Evolutionary conservation across 345 rosid species (phyloP).

Genomic region (Salix dunnii): DNA sequence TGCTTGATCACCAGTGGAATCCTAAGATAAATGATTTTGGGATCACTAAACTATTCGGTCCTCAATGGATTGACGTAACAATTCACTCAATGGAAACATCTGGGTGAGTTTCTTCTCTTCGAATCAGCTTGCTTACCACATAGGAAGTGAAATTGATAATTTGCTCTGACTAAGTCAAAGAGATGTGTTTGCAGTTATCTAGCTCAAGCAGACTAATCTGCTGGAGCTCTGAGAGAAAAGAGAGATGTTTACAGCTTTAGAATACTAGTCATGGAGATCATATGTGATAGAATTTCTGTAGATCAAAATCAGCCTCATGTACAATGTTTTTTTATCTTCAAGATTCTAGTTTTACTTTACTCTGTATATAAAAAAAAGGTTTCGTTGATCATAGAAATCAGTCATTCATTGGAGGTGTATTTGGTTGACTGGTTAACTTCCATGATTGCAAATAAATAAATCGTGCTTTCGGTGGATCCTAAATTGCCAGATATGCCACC

Average conservation of each 20-base stretch:
- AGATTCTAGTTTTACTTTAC: neutral
- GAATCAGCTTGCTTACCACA: neutral
- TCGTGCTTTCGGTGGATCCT: conserved; percentile 52
- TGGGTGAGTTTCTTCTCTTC: conserved; percentile 19
- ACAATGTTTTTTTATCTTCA: neutral
- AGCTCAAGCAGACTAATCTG: conserved; percentile 27
- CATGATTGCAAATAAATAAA: conserved; percentile 55
- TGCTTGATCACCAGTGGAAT: conserved; percentile 72
- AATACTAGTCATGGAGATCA: conserved; percentile 67
- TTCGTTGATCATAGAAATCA: neutral
- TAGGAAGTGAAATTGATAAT: neutral
- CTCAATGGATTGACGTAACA: conserved; percentile 10
- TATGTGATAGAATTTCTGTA: conserved; percentile 51
- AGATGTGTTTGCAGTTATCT: conserved; percentile 27
- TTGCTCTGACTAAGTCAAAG: neutral
- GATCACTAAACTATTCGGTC: conserved; percentile 32
- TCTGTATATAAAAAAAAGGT: neutral
- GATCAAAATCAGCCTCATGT: conserved; percentile 52
- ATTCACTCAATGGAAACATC: conserved; percentile 17
- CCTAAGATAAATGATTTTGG: conserved; percentile 64
- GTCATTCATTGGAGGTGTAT: conserved; percentile 32
- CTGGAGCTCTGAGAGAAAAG: conserved; percentile 29
- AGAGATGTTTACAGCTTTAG: conserved; percentile 68
- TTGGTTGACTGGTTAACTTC: conserved; percentile 66
- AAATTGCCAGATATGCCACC: conserved; percentile 49